These are phyloP conservation scores for Globisporangium okanoganense DNA, from an alignment of 352 stramenopile species.

Conservation along the genomic window DNA sequence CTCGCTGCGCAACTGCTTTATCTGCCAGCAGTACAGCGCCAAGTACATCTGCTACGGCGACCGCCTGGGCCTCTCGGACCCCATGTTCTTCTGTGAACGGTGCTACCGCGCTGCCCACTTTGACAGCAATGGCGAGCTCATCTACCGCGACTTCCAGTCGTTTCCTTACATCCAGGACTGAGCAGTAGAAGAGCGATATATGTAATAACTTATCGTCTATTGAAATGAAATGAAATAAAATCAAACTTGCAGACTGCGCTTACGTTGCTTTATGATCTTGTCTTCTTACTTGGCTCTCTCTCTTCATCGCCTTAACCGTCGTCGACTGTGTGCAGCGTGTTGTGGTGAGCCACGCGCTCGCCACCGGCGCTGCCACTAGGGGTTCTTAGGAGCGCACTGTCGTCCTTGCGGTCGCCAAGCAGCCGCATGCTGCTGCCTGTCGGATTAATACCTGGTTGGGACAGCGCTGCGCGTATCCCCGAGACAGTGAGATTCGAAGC, in stretches of 20 bases:
- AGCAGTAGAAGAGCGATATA: neutral
- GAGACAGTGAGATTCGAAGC: neutral
- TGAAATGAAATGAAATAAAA: neutral
- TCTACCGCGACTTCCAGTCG: conserved; percentile 69
- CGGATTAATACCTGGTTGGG: conserved; percentile 11
- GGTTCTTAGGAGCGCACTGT: neutral
- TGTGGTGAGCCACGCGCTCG: conserved; percentile 1
- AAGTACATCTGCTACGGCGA: conserved; percentile 81
- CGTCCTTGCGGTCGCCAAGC: conserved; percentile 1
- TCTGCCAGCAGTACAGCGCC: conserved; percentile 72
- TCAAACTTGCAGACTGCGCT: neutral
- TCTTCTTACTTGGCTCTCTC: neutral
- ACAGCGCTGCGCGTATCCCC: conserved; percentile 8
- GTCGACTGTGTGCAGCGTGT: conserved; percentile 11
- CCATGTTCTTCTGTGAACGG: conserved; percentile 77
- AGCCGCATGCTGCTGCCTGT: neutral
- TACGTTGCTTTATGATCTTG: neutral
- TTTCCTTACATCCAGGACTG: conserved; percentile 77
- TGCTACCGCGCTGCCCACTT: conserved; percentile 73
- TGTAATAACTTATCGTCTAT: conserved; percentile 6
- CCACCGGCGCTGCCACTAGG: neutral
- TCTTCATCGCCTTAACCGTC: conserved; percentile 6
- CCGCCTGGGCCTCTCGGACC: conserved; percentile 51
- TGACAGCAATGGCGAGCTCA: conserved; percentile 38
- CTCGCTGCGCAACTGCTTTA: conserved; percentile 60